phyloP scores from a whole-genome alignment of 208 protist species.

The Crithidia thermophila region DNA sequence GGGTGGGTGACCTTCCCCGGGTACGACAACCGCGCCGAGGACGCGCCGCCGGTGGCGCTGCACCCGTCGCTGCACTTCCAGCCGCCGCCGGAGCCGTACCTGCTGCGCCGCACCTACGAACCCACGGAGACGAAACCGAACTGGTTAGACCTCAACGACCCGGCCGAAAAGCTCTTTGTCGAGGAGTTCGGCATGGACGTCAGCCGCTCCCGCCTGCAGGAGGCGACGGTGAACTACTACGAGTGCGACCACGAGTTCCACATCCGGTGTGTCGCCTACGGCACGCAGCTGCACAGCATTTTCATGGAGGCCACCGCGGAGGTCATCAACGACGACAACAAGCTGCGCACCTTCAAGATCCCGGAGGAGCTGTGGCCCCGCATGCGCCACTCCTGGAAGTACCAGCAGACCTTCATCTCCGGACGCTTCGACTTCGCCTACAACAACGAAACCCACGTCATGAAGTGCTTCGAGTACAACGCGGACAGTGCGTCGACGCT shows the following conservation, averaged over 20 bases:
- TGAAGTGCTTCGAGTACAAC: slow-evolving; percentile 95
- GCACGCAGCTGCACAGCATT: slow-evolving; percentile 72
- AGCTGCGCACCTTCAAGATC: slow-evolving; percentile 71
- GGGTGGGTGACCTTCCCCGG: slow-evolving; percentile 89
- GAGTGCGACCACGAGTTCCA: slow-evolving; percentile 77
- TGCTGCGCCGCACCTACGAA: slow-evolving; percentile 61
- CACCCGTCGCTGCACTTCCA: slow-evolving; percentile 70
- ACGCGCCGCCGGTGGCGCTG: slow-evolving; percentile 37
- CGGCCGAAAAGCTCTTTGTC: slow-evolving; percentile 75
- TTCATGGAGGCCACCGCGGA: slow-evolving; percentile 88
- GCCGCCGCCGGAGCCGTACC: slow-evolving; percentile 45
- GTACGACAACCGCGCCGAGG: slow-evolving; percentile 56
- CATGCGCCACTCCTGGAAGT: slow-evolving; percentile 78
- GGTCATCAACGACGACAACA: slow-evolving; percentile 79
- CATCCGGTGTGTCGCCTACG: slow-evolving; percentile 62
- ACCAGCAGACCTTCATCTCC: slow-evolving; percentile 75
- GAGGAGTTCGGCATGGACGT: slow-evolving; percentile 84
- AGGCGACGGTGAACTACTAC: slow-evolving; percentile 81
- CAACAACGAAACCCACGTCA: slow-evolving; percentile 63
- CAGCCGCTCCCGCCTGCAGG: slow-evolving; percentile 55
- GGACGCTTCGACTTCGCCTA: slow-evolving; percentile 92
- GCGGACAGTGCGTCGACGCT: slow-evolving; percentile 90
- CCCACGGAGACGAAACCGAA: slow-evolving; percentile 46
- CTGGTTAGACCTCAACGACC: slow-evolving; percentile 83
- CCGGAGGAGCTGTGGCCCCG: slow-evolving; percentile 87